phyloP scores from a whole-genome alignment of 1,284 basidiomycete species.

The Cutaneotrichosporon mucoides region DNA sequence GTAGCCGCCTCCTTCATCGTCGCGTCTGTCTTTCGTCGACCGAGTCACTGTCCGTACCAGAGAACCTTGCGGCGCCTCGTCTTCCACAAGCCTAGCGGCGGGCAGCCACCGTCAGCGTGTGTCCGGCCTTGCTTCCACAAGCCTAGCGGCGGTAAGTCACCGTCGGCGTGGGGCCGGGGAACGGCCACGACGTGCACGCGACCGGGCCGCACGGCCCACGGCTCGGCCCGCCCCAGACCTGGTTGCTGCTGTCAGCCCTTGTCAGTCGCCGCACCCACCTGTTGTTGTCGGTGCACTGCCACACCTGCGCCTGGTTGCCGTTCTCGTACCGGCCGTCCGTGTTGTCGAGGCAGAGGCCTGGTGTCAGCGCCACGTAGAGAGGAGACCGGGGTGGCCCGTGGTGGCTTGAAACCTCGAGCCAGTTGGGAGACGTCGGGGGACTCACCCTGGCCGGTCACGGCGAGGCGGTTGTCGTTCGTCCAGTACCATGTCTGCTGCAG shows the following conservation, averaged over 20 bases:
- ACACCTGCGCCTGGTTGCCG: slow-evolving; percentile 5
- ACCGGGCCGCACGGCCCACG: neutral
- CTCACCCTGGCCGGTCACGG: neutral
- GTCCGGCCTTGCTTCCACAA: too few relatives aligned
- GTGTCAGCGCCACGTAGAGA: neutral
- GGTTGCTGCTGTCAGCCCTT: slow-evolving; percentile 15
- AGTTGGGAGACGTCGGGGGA: too few relatives aligned
- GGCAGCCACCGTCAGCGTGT: neutral
- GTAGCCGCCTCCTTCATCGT: too few relatives aligned
- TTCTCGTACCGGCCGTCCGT: neutral
- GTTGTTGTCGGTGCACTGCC: slow-evolving; percentile 19
- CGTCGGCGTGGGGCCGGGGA: neutral
- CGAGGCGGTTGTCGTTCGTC: slow-evolving; percentile 11
- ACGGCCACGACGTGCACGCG: neutral
- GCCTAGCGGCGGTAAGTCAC: neutral
- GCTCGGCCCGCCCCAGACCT: slow-evolving; percentile 5
- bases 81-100: neutral
- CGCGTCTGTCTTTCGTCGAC: too few relatives aligned
- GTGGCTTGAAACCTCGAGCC: too few relatives aligned
- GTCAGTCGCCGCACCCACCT: slow-evolving; percentile 16
- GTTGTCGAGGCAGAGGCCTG: neutral
- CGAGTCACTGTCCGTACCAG: too few relatives aligned
- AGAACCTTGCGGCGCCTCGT: too few relatives aligned
- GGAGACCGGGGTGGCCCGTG: too few relatives aligned
- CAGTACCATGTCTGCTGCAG: slow-evolving; percentile 16